phyloP scores from a whole-genome alignment of 352 stramenopile genomes.

The Globisporangium uncinulatum region DNA sequence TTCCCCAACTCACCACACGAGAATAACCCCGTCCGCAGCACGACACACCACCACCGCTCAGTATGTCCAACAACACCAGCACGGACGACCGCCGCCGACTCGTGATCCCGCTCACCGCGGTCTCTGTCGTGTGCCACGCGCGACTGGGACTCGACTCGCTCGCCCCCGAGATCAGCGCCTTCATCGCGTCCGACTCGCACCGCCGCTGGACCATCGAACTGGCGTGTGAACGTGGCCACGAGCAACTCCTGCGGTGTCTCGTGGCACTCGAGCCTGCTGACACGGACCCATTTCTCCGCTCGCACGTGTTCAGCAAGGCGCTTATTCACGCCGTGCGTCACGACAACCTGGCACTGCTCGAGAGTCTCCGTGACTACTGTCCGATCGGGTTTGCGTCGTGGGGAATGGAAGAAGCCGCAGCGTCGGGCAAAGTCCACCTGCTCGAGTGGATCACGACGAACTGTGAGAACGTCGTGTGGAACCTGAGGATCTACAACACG shows the following conservation, averaged over 20 bases:
- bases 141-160: conserved; percentile 1
- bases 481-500: not conserved
- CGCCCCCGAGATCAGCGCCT: not conserved
- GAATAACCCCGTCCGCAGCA: no score
- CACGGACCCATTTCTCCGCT: not conserved
- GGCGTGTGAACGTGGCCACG: not conserved
- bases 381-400: not conserved
- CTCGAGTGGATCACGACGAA: not conserved
- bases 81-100: not conserved
- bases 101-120: not conserved
- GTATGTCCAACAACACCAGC: no score
- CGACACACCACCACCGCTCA: no score
- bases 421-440: conserved; percentile 1
- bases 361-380: not conserved
- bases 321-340: not conserved
- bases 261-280: not conserved
- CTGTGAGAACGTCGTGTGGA: not conserved
- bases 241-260: not conserved
- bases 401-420: not conserved
- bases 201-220: not conserved
- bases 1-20: no score
- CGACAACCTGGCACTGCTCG: conserved; percentile 2
- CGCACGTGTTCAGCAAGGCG: conserved; percentile 4
- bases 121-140: not conserved
- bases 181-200: not conserved